Evolutionary conservation across 495 filamentous ascomycete species (phyloP).

Genomic region (Penicillium mononematosum): DNA sequence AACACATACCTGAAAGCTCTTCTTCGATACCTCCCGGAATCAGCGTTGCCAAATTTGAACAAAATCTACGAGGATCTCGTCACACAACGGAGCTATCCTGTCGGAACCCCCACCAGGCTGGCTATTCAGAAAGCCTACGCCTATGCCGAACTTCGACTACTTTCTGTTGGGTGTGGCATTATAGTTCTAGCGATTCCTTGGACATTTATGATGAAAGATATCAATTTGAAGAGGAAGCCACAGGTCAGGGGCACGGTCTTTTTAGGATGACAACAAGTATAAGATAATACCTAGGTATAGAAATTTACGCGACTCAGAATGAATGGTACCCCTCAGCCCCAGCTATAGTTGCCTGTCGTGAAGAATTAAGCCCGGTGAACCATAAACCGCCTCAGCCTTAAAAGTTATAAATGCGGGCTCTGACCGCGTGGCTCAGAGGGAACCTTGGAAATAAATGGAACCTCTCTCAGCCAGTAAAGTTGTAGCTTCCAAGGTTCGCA

Average conservation of each 20-base stretch:
- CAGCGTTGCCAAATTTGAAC: constrained; percentile 30
- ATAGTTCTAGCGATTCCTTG: constrained; percentile 42
- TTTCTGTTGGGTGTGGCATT: constrained; percentile 46
- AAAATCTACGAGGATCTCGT: constrained; percentile 51
- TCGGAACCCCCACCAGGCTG: constrained; percentile 44
- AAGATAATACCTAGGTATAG: no score
- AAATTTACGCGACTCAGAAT: no score
- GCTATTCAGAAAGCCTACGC: constrained; percentile 57
- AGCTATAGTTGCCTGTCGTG: no score
- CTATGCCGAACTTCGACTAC: constrained; percentile 51
- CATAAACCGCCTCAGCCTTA: no score
- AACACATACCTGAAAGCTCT: constrained; percentile 54
- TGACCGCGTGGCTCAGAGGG: neutral
- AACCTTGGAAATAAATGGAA: neutral
- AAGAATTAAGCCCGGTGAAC: no score
- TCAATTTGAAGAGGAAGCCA: constrained; percentile 51
- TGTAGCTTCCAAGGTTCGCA: neutral
- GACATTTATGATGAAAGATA: constrained; percentile 50
- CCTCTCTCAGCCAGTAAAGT: neutral
- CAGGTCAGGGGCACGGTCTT: constrained; percentile 20
- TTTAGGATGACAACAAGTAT: constrained; percentile 1
- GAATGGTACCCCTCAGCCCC: no score
- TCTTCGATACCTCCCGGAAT: constrained; percentile 51
- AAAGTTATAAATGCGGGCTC: neutral
- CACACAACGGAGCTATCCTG: constrained; percentile 49